These are phyloP conservation scores for Usnea hakonensis DNA, from an alignment of 495 filamentous ascomycete genomes.

Conservation along the genomic window DNA sequence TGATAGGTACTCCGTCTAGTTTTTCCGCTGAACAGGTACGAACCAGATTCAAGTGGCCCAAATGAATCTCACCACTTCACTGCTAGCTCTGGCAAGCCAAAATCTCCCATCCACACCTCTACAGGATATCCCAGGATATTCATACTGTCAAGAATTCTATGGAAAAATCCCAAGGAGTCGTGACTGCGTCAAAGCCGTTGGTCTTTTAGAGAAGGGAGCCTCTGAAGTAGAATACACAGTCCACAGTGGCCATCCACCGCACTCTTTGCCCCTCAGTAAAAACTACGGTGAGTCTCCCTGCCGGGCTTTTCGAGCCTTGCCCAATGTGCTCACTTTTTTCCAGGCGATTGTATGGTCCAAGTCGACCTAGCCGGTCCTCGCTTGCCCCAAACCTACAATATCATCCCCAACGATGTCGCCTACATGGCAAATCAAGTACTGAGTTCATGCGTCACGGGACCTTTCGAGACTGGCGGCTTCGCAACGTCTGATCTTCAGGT, in stretches of 20 bases:
- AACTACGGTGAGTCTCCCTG: not conserved
- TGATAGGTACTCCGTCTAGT: not conserved
- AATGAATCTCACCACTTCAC: not conserved
- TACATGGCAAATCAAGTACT: not conserved
- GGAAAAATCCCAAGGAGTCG: not conserved
- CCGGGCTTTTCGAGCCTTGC: not conserved
- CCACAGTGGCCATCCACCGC: not conserved
- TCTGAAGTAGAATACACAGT: not conserved
- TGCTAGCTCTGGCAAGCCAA: not conserved
- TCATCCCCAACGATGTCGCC: not conserved
- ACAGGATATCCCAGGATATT: not conserved
- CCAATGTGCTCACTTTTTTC: not conserved
- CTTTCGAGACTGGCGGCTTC: not conserved
- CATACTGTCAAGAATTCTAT: not conserved
- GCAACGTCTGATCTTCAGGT: not conserved
- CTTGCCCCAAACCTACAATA: not conserved
- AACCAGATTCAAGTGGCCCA: not conserved
- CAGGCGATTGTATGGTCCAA: constrained; percentile 3
- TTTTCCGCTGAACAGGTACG: not conserved
- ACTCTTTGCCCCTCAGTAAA: not conserved
- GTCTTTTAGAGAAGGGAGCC: not conserved
- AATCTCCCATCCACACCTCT: not conserved
- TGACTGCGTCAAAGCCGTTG: constrained; percentile 2
- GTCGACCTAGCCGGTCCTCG: constrained; percentile 1
- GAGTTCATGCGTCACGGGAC: not conserved